A percentile compares a stretch with the other conserved stretches of the same genome.
Evolutionary conservation across 2,329 filamentous ascomycete genomes (phyloP).

Genomic region (Exophiala aquamarina): DNA sequence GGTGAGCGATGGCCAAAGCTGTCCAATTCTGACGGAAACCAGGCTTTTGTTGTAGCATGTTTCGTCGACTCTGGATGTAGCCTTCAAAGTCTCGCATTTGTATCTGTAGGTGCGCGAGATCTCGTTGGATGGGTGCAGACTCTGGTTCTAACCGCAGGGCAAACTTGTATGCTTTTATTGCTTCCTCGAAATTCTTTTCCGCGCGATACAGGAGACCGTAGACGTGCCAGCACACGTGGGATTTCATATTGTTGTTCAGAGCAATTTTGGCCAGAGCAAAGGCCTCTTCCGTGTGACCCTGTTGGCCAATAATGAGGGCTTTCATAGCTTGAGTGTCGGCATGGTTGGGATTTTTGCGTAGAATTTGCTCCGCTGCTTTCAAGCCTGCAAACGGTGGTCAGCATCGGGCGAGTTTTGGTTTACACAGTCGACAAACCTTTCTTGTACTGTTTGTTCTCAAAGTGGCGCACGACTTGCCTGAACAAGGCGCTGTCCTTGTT

Average conservation of each 20-base stretch:
- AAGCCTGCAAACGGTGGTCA: constrained; percentile 58
- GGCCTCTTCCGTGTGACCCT: constrained; percentile 89
- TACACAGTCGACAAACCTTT: constrained; percentile 52
- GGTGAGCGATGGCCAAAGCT: constrained; percentile 89
- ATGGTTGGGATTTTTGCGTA: constrained; percentile 92
- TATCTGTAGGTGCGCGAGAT: constrained; percentile 87
- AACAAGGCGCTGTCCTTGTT: constrained; percentile 95
- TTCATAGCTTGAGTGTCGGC: constrained; percentile 99
- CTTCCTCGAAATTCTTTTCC: constrained; percentile 97
- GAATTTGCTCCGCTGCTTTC: constrained; percentile 93
- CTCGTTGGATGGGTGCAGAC: constrained; percentile 87
- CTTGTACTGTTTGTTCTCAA: constrained; percentile 99
- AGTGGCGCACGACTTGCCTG: constrained; percentile 88
- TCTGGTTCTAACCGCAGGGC: constrained; percentile 92
- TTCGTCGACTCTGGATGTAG: constrained; percentile 83
- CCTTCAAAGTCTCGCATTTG: constrained; percentile 96
- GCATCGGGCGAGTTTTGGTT: constrained; percentile 4
- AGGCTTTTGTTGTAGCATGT: constrained; percentile 83
- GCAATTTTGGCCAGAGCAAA: constrained; percentile 91
- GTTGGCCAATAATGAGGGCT: constrained; percentile 89
- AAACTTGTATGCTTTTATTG: constrained; percentile 98
- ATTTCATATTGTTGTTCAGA: constrained; percentile 95
- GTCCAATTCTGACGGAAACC: constrained; percentile 93
- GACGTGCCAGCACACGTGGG: constrained; percentile 99
- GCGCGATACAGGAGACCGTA: constrained; percentile 92